phyloP scores from a whole-genome alignment of 306 rosid genomes.

The Fragaria vesca region DNA sequence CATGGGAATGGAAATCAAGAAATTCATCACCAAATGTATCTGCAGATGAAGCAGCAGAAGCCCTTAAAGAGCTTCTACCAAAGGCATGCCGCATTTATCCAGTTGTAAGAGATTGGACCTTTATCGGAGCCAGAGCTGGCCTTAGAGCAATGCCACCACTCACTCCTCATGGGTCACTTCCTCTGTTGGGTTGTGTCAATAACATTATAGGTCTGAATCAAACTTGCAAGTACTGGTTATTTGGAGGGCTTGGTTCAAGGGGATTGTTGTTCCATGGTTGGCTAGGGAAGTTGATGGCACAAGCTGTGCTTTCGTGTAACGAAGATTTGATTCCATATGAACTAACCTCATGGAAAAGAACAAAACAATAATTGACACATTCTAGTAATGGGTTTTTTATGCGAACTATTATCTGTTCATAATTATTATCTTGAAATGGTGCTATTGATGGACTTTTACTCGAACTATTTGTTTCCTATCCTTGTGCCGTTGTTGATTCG shows the following conservation, averaged over 20 bases:
- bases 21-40: conserved; percentile 66
- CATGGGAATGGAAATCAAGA: conserved; percentile 90
- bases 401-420: too few species aligned
- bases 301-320: conserved; percentile 64
- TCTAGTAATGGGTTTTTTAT: neutral
- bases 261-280: conserved; percentile 90
- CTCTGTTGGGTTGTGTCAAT: conserved; percentile 78
- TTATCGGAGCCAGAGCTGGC: conserved; percentile 77
- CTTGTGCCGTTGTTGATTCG: too few species aligned
- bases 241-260: conserved; percentile 92
- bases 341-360: conserved; percentile 72
- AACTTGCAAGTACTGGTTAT: conserved; percentile 69
- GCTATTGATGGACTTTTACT: too few species aligned
- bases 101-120: conserved; percentile 58
- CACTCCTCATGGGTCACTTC: conserved; percentile 75
- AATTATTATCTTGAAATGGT: too few species aligned
- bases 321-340: conserved; percentile 70
- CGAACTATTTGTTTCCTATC: too few species aligned
- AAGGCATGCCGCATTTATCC: conserved; percentile 73
- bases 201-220: conserved; percentile 41
- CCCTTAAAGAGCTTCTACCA: conserved; percentile 67
- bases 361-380: neutral
- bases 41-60: conserved; percentile 55
- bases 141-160: conserved; percentile 98
- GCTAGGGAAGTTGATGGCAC: conserved; percentile 80